A percentile compares a stretch with the other conserved stretches of the same genome.
Evolutionary conservation across 1,284 basidiomycete genomes (phyloP).

Genomic region (Leccinum laetum): DNA sequence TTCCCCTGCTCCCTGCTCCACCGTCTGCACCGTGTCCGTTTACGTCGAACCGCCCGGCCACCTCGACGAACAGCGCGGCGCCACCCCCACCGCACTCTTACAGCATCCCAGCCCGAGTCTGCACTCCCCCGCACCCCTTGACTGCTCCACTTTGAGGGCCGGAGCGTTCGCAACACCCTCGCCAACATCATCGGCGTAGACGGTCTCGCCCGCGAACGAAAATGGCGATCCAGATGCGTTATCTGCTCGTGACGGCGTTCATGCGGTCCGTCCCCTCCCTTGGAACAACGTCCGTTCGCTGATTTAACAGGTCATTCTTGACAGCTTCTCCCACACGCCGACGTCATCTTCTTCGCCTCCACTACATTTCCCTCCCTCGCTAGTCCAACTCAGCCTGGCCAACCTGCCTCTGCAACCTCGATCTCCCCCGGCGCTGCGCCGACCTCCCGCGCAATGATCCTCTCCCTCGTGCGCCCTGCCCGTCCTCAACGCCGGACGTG

Average conservation of each 20-base stretch:
- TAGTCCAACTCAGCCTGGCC: not conserved
- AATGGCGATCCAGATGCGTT: constrained; percentile 54
- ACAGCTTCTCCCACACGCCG: constrained; percentile 76
- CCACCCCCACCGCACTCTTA: constrained; percentile 10
- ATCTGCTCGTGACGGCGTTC: constrained; percentile 75
- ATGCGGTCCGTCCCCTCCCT: constrained; percentile 44
- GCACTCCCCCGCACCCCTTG: constrained; percentile 70
- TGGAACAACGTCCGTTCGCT: too few relatives aligned
- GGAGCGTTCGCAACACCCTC: constrained; percentile 72
- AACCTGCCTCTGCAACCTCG: constrained; percentile 21
- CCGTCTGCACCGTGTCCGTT: constrained; percentile 29
- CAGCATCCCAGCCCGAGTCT: constrained; percentile 36
- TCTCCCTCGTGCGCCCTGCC: too few relatives aligned
- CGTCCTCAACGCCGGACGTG: too few relatives aligned
- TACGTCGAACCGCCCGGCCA: constrained; percentile 25
- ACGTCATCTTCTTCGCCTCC: constrained; percentile 60
- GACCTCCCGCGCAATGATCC: too few relatives aligned
- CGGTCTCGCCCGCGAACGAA: constrained; percentile 55
- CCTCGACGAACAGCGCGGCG: constrained; percentile 1
- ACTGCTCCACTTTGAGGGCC: constrained; percentile 82
- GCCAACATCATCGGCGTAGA: constrained; percentile 76
- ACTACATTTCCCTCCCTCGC: constrained; percentile 13
- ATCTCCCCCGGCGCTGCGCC: constrained; percentile 31
- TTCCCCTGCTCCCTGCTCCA: constrained; percentile 32
- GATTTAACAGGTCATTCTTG: not conserved